phyloP scores from a whole-genome alignment of 495 filamentous ascomycete species.

The Penicillium alfredii region DNA sequence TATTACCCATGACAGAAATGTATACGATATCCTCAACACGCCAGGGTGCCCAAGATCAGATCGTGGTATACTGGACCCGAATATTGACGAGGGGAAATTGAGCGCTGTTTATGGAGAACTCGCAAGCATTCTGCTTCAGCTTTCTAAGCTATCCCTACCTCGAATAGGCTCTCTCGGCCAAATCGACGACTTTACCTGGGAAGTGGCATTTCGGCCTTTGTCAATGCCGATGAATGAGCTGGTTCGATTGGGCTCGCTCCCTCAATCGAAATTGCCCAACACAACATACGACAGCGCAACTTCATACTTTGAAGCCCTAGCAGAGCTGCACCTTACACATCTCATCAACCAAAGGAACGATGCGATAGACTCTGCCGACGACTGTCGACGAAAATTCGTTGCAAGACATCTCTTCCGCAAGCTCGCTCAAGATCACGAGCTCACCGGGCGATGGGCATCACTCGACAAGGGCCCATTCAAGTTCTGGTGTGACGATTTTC shows the following conservation, averaged over 20 bases:
- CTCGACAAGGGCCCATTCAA: constrained; percentile 18
- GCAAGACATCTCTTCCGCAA: constrained; percentile 35
- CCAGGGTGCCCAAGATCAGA: constrained; percentile 14
- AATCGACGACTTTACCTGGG: constrained; percentile 18
- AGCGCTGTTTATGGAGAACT: constrained; percentile 27
- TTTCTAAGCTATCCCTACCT: constrained; percentile 24
- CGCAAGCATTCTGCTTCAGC: constrained; percentile 32
- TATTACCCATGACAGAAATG: constrained; percentile 24
- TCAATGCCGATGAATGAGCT: constrained; percentile 31
- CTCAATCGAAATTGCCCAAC: constrained; percentile 29
- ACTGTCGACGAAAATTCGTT: constrained; percentile 38
- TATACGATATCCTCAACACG: constrained; percentile 26
- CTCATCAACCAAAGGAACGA: constrained; percentile 38
- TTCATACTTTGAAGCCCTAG: constrained; percentile 30
- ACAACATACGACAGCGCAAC: constrained; percentile 32
- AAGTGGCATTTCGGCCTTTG: constrained; percentile 18
- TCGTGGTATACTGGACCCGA: constrained; percentile 23
- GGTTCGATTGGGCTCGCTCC: constrained; percentile 21
- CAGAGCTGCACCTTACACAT: constrained; percentile 36
- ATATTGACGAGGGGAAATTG: constrained; percentile 25
- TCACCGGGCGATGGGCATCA: background rate
- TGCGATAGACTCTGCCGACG: constrained; percentile 29
- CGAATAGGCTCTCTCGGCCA: constrained; percentile 34
- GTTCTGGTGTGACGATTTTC: constrained; percentile 22
- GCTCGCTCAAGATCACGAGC: constrained; percentile 24